phyloP scores from a whole-genome alignment of 768 basidiomycete genomes.

The Tricholoma hemisulphureum region DNA sequence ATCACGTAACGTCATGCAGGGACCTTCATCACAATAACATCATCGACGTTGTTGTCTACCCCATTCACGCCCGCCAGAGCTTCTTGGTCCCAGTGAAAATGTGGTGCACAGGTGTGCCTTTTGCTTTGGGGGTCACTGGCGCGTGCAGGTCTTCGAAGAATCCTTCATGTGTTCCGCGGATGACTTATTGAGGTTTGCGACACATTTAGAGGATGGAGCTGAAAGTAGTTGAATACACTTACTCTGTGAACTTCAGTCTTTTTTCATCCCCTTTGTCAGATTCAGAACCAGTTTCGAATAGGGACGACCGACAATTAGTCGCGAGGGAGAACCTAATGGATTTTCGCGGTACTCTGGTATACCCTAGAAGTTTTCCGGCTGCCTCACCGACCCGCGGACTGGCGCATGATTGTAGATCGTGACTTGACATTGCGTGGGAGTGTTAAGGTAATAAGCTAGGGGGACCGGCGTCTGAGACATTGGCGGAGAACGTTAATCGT shows the following conservation, averaged over 20 bases:
- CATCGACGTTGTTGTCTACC: conserved; percentile 13
- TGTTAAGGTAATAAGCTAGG: conserved; percentile 4
- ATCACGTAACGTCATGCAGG: conserved; percentile 50
- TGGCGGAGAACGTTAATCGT: too few species aligned
- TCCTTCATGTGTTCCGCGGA: conserved; percentile 25
- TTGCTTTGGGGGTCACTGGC: conserved; percentile 19
- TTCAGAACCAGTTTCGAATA: conserved; percentile 10
- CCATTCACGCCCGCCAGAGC: not conserved
- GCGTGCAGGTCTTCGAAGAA: conserved; percentile 15
- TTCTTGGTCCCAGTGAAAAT: conserved; percentile 27
- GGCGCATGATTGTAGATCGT: not conserved
- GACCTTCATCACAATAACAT: conserved; percentile 34
- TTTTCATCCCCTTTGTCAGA: conserved; percentile 10
- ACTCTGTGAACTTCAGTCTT: conserved; percentile 26
- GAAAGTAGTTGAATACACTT: not conserved
- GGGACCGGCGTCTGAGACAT: not conserved
- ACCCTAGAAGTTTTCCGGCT: not conserved
- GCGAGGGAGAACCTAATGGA: conserved; percentile 30
- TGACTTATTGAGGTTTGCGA: conserved; percentile 14
- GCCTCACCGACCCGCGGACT: not conserved
- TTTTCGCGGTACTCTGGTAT: conserved; percentile 14
- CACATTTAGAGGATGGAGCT: not conserved
- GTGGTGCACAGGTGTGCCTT: conserved; percentile 21
- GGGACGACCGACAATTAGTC: conserved; percentile 18
- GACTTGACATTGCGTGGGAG: conserved; percentile 4